A percentile compares a stretch with the other conserved stretches of the same genome.
phyloP scores from a whole-genome alignment of 2,329 filamentous ascomycete genomes.

The Aspergillus sp. region DNA sequence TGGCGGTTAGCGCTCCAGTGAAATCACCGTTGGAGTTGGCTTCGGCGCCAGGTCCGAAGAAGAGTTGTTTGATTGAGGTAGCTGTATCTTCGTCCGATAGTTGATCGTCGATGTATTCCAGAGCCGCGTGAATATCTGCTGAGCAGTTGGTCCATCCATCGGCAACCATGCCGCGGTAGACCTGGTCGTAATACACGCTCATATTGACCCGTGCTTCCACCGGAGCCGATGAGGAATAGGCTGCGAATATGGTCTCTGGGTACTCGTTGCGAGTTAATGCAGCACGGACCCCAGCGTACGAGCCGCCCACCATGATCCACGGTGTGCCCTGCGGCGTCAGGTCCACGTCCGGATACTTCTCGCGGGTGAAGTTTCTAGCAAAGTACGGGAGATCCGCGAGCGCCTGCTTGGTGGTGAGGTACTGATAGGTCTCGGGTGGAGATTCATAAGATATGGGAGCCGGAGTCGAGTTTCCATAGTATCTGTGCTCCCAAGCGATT shows the following conservation, averaged over 20 bases:
- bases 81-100: constrained; percentile 40
- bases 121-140: constrained; percentile 51
- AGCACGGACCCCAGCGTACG: constrained; percentile 48
- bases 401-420: constrained; percentile 47
- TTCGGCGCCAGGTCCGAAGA: constrained; percentile 51
- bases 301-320: constrained; percentile 52
- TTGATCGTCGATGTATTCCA: constrained; percentile 52
- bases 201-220: constrained; percentile 53
- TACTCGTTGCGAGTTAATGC: constrained; percentile 49
- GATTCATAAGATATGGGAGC: constrained; percentile 40
- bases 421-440: constrained; percentile 43
- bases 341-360: constrained; percentile 34
- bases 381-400: constrained; percentile 50
- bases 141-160: constrained; percentile 56
- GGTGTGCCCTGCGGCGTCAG: constrained; percentile 45
- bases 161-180: constrained; percentile 51
- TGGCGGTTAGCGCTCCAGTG: constrained; percentile 44
- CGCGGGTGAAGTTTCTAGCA: constrained; percentile 42
- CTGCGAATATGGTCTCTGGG: constrained; percentile 45
- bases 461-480: constrained; percentile 47
- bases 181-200: constrained; percentile 54
- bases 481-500: constrained; percentile 46
- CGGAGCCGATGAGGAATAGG: constrained; percentile 46
- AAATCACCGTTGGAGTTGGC: constrained; percentile 52
- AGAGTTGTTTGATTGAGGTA: constrained; percentile 49